A percentile compares a stretch with the other conserved stretches of the same genome.
These are phyloP conservation scores for Ophiostoma triangulosporum DNA, from an alignment of 2,329 filamentous ascomycete genomes.

Conservation along the genomic window DNA sequence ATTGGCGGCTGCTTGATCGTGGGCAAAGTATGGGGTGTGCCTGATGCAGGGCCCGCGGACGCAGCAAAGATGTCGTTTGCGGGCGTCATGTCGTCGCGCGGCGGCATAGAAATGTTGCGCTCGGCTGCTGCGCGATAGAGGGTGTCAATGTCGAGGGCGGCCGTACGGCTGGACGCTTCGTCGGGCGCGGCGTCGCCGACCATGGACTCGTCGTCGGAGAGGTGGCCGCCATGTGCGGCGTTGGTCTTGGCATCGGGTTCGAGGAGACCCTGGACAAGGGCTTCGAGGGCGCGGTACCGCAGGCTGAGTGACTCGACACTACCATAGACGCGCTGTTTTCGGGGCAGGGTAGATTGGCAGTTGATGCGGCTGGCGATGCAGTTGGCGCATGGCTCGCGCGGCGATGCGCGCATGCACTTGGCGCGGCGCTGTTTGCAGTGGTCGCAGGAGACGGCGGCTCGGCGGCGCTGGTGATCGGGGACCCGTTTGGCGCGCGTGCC, in stretches of 20 bases:
- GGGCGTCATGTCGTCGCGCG: slow-evolving; percentile 13
- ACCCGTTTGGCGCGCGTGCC: slow-evolving; percentile 18
- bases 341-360: slow-evolving; percentile 29
- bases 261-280: slow-evolving; percentile 29
- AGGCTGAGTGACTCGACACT: slow-evolving; percentile 28
- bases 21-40: not conserved
- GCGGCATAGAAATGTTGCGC: slow-evolving; percentile 12
- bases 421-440: slow-evolving; percentile 33
- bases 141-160: slow-evolving; percentile 10
- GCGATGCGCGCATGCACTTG: slow-evolving; percentile 27
- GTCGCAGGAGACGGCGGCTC: slow-evolving; percentile 31
- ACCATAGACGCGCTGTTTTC: slow-evolving; percentile 30
- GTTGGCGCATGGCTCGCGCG: slow-evolving; percentile 27
- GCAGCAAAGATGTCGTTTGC: slow-evolving; percentile 10
- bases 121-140: slow-evolving; percentile 11
- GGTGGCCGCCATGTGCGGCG: not conserved
- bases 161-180: not conserved
- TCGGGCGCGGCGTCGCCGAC: not conserved
- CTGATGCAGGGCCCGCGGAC: not conserved
- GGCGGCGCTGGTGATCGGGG: slow-evolving; percentile 29
- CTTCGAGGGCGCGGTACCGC: slow-evolving; percentile 27
- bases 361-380: slow-evolving; percentile 26
- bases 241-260: slow-evolving; percentile 21
- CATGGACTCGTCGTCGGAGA: slow-evolving; percentile 1
- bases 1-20: slow-evolving; percentile 7